phyloP scores from a whole-genome alignment of 169 alveolate species.

The Neospora caninum region DNA sequence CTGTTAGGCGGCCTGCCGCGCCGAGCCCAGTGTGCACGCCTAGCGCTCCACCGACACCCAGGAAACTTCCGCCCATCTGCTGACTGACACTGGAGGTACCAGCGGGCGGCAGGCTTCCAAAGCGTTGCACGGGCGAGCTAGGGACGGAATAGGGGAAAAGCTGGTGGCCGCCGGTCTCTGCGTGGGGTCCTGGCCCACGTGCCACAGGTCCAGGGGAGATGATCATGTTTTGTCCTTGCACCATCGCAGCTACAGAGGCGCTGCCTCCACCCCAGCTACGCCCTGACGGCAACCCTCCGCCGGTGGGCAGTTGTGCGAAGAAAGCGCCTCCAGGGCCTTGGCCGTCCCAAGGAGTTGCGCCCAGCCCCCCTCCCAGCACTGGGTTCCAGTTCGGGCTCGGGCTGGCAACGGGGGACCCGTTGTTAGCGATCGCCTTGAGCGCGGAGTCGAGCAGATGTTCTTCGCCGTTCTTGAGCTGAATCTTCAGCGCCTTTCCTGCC shows the following conservation, averaged over 20 bases:
- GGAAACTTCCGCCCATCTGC: background rate
- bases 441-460: constrained; percentile 69
- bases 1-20: too few relatives aligned
- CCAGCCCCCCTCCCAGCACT: too few relatives aligned
- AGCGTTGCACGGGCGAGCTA: background rate
- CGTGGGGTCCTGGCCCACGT: too few relatives aligned
- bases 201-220: too few relatives aligned
- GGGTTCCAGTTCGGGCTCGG: too few relatives aligned
- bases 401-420: too few relatives aligned
- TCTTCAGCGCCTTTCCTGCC: constrained; percentile 85
- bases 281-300: background rate
- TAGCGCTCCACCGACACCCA: too few relatives aligned
- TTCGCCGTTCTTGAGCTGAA: constrained; percentile 88
- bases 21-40: too few relatives aligned
- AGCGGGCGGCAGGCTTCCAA: background rate
- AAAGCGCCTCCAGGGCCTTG: too few relatives aligned
- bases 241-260: background rate
- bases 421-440: background rate
- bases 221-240: too few relatives aligned
- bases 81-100: background rate
- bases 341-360: too few relatives aligned
- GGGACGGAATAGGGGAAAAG: background rate
- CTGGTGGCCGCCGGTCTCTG: background rate
- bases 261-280: background rate
- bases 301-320: too few relatives aligned